These are phyloP conservation scores for Huntiella abstrusa DNA, from an alignment of 2,329 filamentous ascomycete genomes.

Conservation along the genomic window DNA sequence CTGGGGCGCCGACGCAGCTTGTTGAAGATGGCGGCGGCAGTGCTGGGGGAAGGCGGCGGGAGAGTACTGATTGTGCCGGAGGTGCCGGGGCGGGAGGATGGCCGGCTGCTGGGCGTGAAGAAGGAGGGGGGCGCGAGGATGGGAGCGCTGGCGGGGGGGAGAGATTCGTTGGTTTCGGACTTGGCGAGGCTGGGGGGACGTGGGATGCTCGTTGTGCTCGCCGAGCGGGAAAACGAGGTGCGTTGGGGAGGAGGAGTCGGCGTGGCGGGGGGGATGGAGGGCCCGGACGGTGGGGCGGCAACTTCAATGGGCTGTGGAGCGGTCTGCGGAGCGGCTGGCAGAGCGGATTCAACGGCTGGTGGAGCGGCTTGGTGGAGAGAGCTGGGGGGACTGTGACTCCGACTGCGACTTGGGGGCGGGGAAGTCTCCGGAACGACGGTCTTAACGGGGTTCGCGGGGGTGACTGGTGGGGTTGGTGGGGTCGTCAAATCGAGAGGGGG, in stretches of 20 bases:
- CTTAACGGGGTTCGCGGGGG: no score
- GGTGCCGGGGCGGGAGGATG: not conserved
- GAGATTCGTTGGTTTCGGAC: not conserved
- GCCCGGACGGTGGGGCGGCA: not conserved
- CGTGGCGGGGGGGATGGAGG: not conserved
- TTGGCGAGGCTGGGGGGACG: not conserved
- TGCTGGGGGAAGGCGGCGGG: not conserved
- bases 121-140: not conserved
- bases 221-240: not conserved
- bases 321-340: not conserved
- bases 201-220: not conserved
- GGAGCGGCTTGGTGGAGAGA: no score
- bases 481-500: no score
- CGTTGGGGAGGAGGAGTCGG: not conserved
- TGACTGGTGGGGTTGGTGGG: no score
- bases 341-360: not conserved
- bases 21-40: conserved; percentile 1
- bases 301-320: not conserved
- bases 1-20: conserved; percentile 4
- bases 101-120: not conserved
- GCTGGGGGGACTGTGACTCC: no score
- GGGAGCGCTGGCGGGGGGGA: not conserved
- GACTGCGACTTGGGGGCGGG: no score
- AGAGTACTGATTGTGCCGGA: not conserved
- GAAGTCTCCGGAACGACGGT: no score